A percentile compares a stretch with the other conserved stretches of the same genome.
phyloP scores from a whole-genome alignment of 805 yeast species.

The Candida orba region DNA sequence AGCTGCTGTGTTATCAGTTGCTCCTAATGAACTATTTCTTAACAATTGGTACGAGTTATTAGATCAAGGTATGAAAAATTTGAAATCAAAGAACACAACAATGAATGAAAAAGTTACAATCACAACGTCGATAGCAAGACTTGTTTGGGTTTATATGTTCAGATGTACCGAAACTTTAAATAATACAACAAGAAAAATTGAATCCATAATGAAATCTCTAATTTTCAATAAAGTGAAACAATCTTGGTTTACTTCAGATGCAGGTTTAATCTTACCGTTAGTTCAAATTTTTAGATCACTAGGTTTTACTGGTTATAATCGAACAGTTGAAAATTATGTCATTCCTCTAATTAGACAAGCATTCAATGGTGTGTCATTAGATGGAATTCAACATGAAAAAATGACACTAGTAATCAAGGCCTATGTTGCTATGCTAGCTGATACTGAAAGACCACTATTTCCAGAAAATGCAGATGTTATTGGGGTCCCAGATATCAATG shows the following conservation, averaged over 20 bases:
- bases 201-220: conserved; percentile 48
- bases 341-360: conserved; percentile 59
- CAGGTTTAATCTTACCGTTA: conserved; percentile 52
- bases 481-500: conserved; percentile 27
- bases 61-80: conserved; percentile 51
- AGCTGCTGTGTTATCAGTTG: conserved; percentile 69
- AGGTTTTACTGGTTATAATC: conserved; percentile 74
- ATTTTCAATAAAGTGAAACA: conserved; percentile 56
- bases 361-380: conserved; percentile 52
- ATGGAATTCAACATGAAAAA: conserved; percentile 61
- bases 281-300: conserved; percentile 70
- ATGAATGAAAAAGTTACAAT: conserved; percentile 43
- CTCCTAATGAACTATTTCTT: conserved; percentile 70
- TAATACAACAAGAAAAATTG: conserved; percentile 75
- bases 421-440: conserved; percentile 64
- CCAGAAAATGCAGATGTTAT: conserved; percentile 42
- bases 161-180: conserved; percentile 85
- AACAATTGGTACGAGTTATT: conserved; percentile 63
- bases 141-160: conserved; percentile 85
- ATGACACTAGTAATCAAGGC: conserved; percentile 62
- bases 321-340: conserved; percentile 70
- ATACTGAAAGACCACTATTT: conserved; percentile 63
- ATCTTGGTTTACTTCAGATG: conserved; percentile 69
- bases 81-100: conserved; percentile 52
- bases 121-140: conserved; percentile 59